These are phyloP conservation scores for Colletotrichum costaricense DNA, from an alignment of 2,329 filamentous ascomycete genomes.

Conservation along the genomic window DNA sequence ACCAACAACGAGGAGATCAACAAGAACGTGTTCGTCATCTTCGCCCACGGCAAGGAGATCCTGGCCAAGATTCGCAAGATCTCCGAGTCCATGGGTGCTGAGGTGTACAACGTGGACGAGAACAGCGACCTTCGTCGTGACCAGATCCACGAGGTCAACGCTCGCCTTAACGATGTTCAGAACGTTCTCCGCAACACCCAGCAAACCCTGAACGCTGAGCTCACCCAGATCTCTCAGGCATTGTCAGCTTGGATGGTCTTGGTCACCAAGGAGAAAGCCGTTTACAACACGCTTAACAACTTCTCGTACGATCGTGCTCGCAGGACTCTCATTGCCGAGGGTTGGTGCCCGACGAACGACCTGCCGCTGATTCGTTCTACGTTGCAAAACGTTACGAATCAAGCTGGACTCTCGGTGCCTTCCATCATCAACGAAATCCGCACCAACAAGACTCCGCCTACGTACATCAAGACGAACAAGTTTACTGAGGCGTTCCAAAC, in stretches of 20 bases:
- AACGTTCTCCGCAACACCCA: slow-evolving; percentile 97
- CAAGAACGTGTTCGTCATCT: slow-evolving; percentile 99
- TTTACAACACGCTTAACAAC: slow-evolving; percentile 93
- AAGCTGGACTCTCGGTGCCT: slow-evolving; percentile 94
- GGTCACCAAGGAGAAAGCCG: slow-evolving; percentile 97
- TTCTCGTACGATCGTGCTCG: slow-evolving; percentile 97
- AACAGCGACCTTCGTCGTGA: slow-evolving; percentile 95
- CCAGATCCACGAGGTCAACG: slow-evolving; percentile 98
- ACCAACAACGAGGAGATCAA: slow-evolving; percentile 90
- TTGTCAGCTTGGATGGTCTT: slow-evolving; percentile 98
- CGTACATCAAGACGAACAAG: slow-evolving; percentile 97
- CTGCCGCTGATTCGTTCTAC: slow-evolving; percentile 91
- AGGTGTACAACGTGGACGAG: slow-evolving; percentile 97
- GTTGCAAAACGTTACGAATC: slow-evolving; percentile 95
- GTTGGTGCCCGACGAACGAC: slow-evolving; percentile 95
- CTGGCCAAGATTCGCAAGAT: slow-evolving; percentile 99
- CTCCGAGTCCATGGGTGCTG: slow-evolving; percentile 94
- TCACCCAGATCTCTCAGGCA: slow-evolving; percentile 92
- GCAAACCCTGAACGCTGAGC: slow-evolving; percentile 90
- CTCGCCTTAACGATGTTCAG: slow-evolving; percentile 87
- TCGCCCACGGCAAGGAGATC: slow-evolving; percentile 98
- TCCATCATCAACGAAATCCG: slow-evolving; percentile 98
- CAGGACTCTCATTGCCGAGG: slow-evolving; percentile 96
- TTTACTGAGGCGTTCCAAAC: slow-evolving; percentile 99
- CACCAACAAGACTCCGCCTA: slow-evolving; percentile 97